phyloP scores from a whole-genome alignment of 495 filamentous ascomycete genomes.

The Aspergillus carlsbadensis region DNA sequence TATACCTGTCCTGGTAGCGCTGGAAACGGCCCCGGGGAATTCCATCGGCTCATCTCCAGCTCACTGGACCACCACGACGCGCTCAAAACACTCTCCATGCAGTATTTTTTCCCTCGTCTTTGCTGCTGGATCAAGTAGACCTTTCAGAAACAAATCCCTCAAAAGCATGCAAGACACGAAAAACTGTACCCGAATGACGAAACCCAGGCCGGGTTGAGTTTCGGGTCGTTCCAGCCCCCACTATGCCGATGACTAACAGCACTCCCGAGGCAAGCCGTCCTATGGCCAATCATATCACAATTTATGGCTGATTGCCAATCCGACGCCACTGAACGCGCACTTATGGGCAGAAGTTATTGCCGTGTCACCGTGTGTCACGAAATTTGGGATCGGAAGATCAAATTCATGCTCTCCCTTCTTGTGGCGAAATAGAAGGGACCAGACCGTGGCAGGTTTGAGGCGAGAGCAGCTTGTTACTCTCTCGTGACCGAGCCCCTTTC shows the following conservation, averaged over 20 bases:
- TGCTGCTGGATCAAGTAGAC: background rate
- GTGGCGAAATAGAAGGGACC: background rate
- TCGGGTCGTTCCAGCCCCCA: slow-evolving; percentile 24
- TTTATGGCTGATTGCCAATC: slow-evolving; percentile 24
- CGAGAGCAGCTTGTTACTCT: background rate
- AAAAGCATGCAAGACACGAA: slow-evolving; percentile 1
- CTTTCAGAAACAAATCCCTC: slow-evolving; percentile 1
- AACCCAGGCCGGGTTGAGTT: slow-evolving; percentile 19
- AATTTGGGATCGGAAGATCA: slow-evolving; percentile 2
- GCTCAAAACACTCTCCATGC: background rate
- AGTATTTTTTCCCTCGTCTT: background rate
- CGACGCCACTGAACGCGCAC: slow-evolving; percentile 22
- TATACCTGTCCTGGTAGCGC: slow-evolving; percentile 14
- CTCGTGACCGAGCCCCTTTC: background rate
- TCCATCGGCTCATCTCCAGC: background rate
- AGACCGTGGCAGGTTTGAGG: background rate
- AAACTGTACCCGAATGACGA: slow-evolving; percentile 27
- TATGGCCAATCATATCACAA: slow-evolving; percentile 31
- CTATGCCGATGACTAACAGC: background rate
- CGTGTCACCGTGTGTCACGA: slow-evolving; percentile 34
- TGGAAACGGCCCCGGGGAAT: slow-evolving; percentile 1
- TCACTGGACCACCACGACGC: background rate
- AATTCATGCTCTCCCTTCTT: background rate
- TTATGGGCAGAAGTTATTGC: slow-evolving; percentile 41
- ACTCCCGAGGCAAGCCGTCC: slow-evolving; percentile 27